Evolutionary conservation across 1,284 basidiomycete genomes (phyloP).

Genomic region (Malassezia restricta): DNA sequence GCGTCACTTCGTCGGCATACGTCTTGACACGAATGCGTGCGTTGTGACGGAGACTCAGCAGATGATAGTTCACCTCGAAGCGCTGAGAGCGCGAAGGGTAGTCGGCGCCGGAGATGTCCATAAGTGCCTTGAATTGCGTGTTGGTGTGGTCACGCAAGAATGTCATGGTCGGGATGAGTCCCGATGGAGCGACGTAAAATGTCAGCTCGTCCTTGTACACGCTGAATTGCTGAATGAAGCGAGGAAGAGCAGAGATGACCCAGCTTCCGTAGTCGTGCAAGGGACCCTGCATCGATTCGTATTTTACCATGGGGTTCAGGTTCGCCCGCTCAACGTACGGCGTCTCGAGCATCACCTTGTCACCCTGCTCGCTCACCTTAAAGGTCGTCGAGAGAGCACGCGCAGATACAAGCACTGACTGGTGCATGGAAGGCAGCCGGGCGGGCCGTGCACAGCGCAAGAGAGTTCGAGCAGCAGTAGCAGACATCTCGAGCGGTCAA

Average conservation of each 20-base stretch:
- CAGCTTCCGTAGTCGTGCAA: constrained; percentile 44
- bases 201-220: constrained; percentile 85
- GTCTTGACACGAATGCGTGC: constrained; percentile 89
- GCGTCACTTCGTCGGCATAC: constrained; percentile 87
- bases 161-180: constrained; percentile 69
- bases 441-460: constrained; percentile 10
- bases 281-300: constrained; percentile 20
- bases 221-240: constrained; percentile 44
- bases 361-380: constrained; percentile 21
- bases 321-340: constrained; percentile 36
- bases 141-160: constrained; percentile 94
- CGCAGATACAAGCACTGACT: background rate
- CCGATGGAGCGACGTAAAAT: constrained; percentile 72
- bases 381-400: constrained; percentile 7
- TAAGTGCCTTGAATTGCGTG: constrained; percentile 81
- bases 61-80: constrained; percentile 95
- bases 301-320: constrained; percentile 35
- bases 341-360: constrained; percentile 33
- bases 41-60: constrained; percentile 64
- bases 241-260: constrained; percentile 42
- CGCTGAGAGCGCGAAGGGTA: constrained; percentile 83
- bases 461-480: constrained; percentile 10
- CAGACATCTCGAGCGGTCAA: constrained; percentile 10
- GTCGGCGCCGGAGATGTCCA: constrained; percentile 92
- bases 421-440: background rate